Base-by-base conservation (phyloP, 2,329 filamentous ascomycete genomes). In the Colletotrichum theobromicola region DNA sequence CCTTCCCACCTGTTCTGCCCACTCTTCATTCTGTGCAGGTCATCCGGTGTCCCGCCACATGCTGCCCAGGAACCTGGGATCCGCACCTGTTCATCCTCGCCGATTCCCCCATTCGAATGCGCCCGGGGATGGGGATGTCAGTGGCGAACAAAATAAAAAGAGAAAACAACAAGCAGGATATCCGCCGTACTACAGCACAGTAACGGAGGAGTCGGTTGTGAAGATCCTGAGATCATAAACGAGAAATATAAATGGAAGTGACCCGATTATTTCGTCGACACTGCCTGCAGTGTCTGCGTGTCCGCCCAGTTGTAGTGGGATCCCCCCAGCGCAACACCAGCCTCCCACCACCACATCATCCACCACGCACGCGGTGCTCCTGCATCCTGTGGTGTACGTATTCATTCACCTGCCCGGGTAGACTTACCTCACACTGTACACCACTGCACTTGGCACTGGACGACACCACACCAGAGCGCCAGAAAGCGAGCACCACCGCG, bases 1-100 rank as follows among this genome's bases (percentile, higher is more conserved):
- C 63, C 42, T 37, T 65, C 72, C 63, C 72, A 75, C 67, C 72
- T 75, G 74, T 76, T 75, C 73, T 63, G 35, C 66, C 58, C 67
- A 66, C 30, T 50, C 42, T 28, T 28, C 63, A 35, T 70, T 63
- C 58, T 35, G 37, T 30, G 35, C 58, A 70, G 32, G 57, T 63
- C 37, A 61, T 26, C 24, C 57, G 57, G 30, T 32, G 57, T 61
- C 30, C 55, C 55, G 21, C 55, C 57, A 61, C 28, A n/a, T 34
- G 30, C 28, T 34, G 57, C 30, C 57, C 42, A 50, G 42, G 42
- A 50, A 50, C 42, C 42, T 50, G 42, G 57, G 28, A 60, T 34
- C 57, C 30, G 57, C 28, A 61, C n/a, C 13, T 34, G 32, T 15
- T 61, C 32, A 34, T 35, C 30, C 42, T 50, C 42, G 42, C 42